Evolutionary conservation across 441 rosid genomes (phyloP), one percentile per base, ranked within the genome.

Genomic region (Erodium trifolium): DNA sequence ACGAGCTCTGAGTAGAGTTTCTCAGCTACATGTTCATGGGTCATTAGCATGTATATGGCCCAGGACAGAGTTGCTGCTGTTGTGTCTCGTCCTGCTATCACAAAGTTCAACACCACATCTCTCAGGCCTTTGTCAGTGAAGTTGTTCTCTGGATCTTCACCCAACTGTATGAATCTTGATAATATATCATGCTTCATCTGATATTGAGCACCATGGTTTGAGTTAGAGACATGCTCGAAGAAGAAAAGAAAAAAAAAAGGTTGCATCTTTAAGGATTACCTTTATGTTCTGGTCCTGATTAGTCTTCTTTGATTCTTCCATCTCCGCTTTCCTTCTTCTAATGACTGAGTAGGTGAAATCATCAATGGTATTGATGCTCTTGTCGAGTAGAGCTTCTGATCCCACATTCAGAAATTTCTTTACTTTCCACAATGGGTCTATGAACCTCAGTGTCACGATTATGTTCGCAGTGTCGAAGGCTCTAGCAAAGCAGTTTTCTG

Each of bases 31-130:
- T 85, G 57, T 1, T 66, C 73, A 73, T 89, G 79, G 49, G 74
- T 80, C 91, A 89, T 84, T 75, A 87, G 74, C 96, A 87, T 85
- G 85, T 88, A 89, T 60, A 88, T 76, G 2, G 91, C 95, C 99
- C 99, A 89, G 31, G 93, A 87, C 41, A 93, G 91, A 79, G 99
- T 93, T 70, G 97, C 85, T 17, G 97, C 97, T 18, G 99, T 91
- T 7, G 99, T 93, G 79, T 93, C 99, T 57, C 99, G 77, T 13
- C 99, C 97, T 29, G 97, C 97, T 0, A 91, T 89, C 31, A 91
- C 96, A 76, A 91, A 93, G 84, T 93, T 91, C 9, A 93, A 88
- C 63, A 93, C 90, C 19, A 91, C 81, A 77, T 93, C 97, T 76
- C 97, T 88, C 0, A 91, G 95, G 72, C 92, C 84, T 77, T 86